Base-by-base conservation (phyloP, 257 asterid genomes). In the Solanum stenotomum region DNA sequence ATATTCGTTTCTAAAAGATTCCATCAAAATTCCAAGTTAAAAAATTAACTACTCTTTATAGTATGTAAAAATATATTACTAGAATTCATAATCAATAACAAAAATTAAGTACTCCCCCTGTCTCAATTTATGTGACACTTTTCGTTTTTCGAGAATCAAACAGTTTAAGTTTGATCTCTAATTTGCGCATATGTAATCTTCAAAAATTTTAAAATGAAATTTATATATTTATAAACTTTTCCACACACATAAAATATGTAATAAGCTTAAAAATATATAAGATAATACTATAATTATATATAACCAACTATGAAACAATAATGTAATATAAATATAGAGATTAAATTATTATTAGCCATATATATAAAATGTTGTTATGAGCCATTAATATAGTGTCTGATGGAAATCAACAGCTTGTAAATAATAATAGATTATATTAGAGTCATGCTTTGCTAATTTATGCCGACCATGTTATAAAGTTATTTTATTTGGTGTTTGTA, bases 401-500 rank as follows among this genome's bases (percentile, higher is more conserved):
- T 75, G 72, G 85, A 49, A 83, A 67, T 89, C 63, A 67, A 56
- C 59, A 86, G 70, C 52, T 86, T 89, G 82, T 63, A 67, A 46
- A 27, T 29, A 89, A 76, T 27, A 89, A 76, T 87, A 88, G 42
- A 87, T 83, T 25, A 49, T 86, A 91, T 89, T 92, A 49, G 35
- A 86, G 89, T 89, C 93, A 89, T 87, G 90, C 31, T 87, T 71
- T 61, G 78, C 89, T 87, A 91, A 89, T 33, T 88, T 86, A 78
- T 90, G 93, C 96, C 96, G 94, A 89, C 95, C 93, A 85, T 85
- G 77, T 35, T 34, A 40, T 16, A 40, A 77, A 38, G 77, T 83
- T 83, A 86, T 82, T 42, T 38, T 29, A 72, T 31, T 78, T 31
- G 75, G 31, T 38, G 37, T 56, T 81, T 34, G 44, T 38, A 37